phyloP scores from a whole-genome alignment of 192 early-diverging fungal genomes.

The Jimgerdemannia flammicorona region DNA sequence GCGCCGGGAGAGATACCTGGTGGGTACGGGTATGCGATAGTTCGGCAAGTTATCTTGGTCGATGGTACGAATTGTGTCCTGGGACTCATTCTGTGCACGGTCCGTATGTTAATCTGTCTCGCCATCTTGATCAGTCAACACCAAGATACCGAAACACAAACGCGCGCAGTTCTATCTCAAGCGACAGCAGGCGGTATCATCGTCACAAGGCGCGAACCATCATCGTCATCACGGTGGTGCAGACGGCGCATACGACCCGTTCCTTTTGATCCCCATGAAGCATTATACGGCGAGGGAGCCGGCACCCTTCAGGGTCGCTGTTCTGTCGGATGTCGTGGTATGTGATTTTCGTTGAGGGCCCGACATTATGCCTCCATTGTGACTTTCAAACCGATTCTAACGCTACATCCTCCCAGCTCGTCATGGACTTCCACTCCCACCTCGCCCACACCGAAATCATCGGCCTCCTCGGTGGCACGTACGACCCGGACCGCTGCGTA shows the following conservation, averaged over 20 bases:
- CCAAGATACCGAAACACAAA: conserved; percentile 23
- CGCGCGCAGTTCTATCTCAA: conserved; percentile 24
- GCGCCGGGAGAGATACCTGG: conserved; percentile 10
- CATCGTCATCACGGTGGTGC: conserved; percentile 15
- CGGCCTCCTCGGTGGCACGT: conserved; percentile 85
- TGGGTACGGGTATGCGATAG: neutral
- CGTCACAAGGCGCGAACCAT: neutral
- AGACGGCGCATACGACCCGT: conserved; percentile 46
- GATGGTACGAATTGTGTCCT: too few species aligned
- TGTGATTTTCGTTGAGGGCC: neutral
- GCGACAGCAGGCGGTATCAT: conserved; percentile 5
- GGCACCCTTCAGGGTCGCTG: conserved; percentile 50
- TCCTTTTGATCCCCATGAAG: conserved; percentile 45
- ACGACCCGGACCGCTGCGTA: conserved; percentile 34
- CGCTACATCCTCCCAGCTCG: conserved; percentile 46
- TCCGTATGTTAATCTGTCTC: conserved; percentile 10
- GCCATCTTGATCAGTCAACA: conserved; percentile 20
- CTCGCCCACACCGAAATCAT: conserved; percentile 90
- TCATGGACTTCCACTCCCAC: conserved; percentile 94
- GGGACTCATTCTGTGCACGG: neutral
- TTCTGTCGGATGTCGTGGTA: conserved; percentile 52
- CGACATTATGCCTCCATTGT: neutral
- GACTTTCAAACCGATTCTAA: neutral
- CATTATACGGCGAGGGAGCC: conserved; percentile 38
- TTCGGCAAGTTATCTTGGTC: neutral